These are phyloP conservation scores for Pseudoscleropodium purum DNA, from an alignment of 225 moss, liverwort and hornwort genomes.

Conservation along the genomic window DNA sequence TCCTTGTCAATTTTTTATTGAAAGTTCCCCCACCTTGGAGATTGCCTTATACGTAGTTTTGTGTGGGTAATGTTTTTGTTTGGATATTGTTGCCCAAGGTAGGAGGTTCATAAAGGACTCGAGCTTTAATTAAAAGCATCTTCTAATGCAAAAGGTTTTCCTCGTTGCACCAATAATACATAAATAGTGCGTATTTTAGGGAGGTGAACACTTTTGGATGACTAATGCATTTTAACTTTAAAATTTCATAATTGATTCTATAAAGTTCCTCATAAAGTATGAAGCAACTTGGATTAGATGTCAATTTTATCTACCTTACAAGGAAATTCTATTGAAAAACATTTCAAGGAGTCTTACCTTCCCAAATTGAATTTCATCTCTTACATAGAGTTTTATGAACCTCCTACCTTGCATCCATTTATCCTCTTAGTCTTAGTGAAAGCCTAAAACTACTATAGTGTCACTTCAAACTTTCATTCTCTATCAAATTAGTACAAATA, in stretches of 20 bases:
- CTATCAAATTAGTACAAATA: neutral
- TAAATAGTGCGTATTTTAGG: fast-evolving
- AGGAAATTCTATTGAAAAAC: fast-evolving
- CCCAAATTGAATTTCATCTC: fast-evolving
- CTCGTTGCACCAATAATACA: neutral
- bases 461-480: neutral
- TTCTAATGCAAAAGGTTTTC: neutral
- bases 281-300: fast-evolving
- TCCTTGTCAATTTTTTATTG: too few species aligned
- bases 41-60: neutral
- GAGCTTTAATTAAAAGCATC: neutral
- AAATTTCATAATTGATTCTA: neutral
- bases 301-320: neutral
- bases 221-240: fast-evolving
- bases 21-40: too few species aligned
- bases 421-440: neutral
- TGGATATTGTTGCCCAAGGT: neutral
- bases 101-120: fast-evolving
- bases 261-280: neutral
- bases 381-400: neutral
- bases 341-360: neutral
- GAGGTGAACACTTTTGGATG: too few species aligned
- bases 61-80: neutral
- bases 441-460: neutral
- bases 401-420: neutral